Conservation (phyloP, 768 basidiomycete species). For the Lactifluus subvellereus region DNA sequence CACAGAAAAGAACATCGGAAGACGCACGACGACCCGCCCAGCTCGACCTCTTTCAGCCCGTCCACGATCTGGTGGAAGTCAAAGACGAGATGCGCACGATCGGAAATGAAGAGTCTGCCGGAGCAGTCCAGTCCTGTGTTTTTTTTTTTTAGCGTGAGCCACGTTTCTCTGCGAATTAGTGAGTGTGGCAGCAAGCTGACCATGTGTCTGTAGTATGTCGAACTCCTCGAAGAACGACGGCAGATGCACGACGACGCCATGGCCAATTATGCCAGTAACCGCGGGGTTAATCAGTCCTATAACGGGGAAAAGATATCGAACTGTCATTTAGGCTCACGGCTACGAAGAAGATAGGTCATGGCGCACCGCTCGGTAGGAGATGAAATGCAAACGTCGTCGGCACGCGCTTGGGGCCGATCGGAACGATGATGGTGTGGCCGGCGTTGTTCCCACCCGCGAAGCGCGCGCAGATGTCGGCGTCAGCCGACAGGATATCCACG, state of each 20-base stretch:
- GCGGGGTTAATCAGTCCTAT: conserved; percentile 79
- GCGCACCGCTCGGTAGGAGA: conserved; percentile 83
- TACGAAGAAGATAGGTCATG: neutral
- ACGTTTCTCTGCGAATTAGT: neutral
- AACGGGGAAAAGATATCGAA: neutral
- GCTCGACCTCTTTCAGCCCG: conserved; percentile 94
- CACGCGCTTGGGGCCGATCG: conserved; percentile 57
- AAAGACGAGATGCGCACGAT: conserved; percentile 95
- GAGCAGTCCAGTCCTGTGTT: conserved; percentile 75
- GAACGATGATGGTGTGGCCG: conserved; percentile 94
- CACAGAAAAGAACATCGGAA: conserved; percentile 17
- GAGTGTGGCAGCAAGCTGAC: conserved; percentile 36
- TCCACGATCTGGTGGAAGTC: conserved; percentile 99
- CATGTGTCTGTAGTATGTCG: conserved; percentile 78
- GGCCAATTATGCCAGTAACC: conserved; percentile 84
- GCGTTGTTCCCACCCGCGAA: conserved; percentile 99
- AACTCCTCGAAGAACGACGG: conserved; percentile 94
- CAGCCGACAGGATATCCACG: conserved; percentile 89
- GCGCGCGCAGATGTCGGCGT: conserved; percentile 88
- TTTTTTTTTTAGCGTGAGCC: neutral
- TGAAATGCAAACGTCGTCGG: conserved; percentile 93
- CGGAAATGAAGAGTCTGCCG: conserved; percentile 84
- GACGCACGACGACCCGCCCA: conserved; percentile 74
- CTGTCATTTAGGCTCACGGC: neutral
- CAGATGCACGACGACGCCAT: conserved; percentile 93